Evolutionary conservation across 306 rosid genomes (phyloP), one percentile per base, ranked within the genome.

Genomic region (Quercus bicolor): DNA sequence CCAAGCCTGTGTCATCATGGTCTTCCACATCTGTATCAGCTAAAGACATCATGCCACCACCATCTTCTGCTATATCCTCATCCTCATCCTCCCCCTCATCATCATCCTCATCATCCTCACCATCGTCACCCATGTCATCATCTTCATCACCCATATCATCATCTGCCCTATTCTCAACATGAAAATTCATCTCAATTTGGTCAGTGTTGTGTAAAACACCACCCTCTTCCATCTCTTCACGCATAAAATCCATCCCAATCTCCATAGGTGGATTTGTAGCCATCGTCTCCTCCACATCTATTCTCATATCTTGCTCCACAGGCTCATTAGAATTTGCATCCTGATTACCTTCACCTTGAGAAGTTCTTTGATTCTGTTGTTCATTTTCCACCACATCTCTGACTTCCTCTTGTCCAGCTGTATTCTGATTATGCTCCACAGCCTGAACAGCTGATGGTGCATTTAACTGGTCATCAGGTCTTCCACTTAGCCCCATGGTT

Each of bases 131-230:
- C 98, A 92, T 93, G 75, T 89, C 99, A 89, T 96, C 97, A 78
- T 96, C 99, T 84, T 91, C 98, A 83, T 93, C 99, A 73, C 89
- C 98, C 97, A 96, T 93, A 76, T 90, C 97, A 87, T 96, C 97
- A 80, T 90, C 94, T 76, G 86, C 92, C 90, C 97, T 86, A 80
- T 88, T 93, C 87, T 93, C 96, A 70, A 93, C 98, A 80, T 76
- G 97, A 80, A 93, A 96, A 40, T 86, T 79, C 97, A 96, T 89
- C 83, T 90, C 98, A 23, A 93, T 93, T 88, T 96, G 96, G 68
- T 89, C 91, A 48, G 89, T 64, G 81, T 88, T 89, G 85, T 89
- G 97, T 86, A 91, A 81, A 70, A 80, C 93, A 71, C 85, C 89
- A 51, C 88, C 98, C 76, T 88, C 98, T 76, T 85, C 93, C 81